Conservation (phyloP, 495 filamentous ascomycete species). For the Penicillium psychrofluorescens region DNA sequence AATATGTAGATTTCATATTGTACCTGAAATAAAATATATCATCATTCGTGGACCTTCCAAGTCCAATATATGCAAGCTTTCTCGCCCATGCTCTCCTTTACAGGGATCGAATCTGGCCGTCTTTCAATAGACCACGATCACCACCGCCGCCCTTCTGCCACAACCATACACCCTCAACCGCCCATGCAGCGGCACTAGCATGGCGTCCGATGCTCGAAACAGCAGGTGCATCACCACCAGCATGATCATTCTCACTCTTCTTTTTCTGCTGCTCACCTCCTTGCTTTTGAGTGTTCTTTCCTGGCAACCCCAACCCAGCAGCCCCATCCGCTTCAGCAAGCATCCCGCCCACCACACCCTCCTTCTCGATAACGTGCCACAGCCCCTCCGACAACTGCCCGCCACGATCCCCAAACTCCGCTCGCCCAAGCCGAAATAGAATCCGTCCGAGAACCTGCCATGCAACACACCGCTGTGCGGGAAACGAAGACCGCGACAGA, state of each 20-base stretch:
- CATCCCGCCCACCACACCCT: slow-evolving; percentile 65
- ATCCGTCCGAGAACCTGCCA: slow-evolving; percentile 86
- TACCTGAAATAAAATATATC: neutral
- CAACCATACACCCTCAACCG: slow-evolving; percentile 85
- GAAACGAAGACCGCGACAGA: slow-evolving; percentile 71
- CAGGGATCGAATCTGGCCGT: slow-evolving; percentile 23
- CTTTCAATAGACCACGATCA: slow-evolving; percentile 35
- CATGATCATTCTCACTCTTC: slow-evolving; percentile 12
- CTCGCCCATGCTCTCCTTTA: slow-evolving; percentile 1
- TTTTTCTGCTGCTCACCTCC: neutral
- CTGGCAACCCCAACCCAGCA: slow-evolving; percentile 3
- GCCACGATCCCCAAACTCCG: slow-evolving; percentile 64
- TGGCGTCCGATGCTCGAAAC: slow-evolving; percentile 39
- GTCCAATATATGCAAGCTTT: neutral
- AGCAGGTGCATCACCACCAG: slow-evolving; percentile 3
- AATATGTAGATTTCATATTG: no score
- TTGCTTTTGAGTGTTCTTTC: neutral
- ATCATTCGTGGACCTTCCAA: neutral
- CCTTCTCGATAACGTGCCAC: slow-evolving; percentile 72
- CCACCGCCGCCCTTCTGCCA: slow-evolving; percentile 74
- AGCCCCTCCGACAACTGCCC: slow-evolving; percentile 54
- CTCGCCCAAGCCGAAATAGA: slow-evolving; percentile 71
- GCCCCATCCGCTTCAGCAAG: slow-evolving; percentile 55
- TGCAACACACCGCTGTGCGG: slow-evolving; percentile 83
- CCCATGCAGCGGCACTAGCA: slow-evolving; percentile 67